Base-by-base conservation (phyloP, 495 filamentous ascomycete species). In the Elasticomyces elasticus region DNA sequence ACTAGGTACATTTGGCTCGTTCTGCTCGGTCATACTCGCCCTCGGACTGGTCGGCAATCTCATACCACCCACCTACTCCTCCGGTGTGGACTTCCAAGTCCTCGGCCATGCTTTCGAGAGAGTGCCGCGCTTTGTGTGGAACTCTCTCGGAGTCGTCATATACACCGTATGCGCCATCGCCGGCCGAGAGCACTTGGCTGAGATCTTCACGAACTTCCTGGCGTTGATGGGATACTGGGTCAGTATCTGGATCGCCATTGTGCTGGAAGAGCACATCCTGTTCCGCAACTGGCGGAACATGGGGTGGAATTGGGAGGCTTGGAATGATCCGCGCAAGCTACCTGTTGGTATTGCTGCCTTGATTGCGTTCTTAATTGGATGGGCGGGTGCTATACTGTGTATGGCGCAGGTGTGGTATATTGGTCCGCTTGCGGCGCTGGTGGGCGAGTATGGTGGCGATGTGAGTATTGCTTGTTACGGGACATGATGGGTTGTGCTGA, bases 21-120 rank as follows among this genome's bases (percentile, higher is more conserved):
- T 88, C 72, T 84, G 82, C 64, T 75, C 77, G 19, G 83, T 87
- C 0, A 64, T 90, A n/a, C 71, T 84, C 7, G 81, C 83, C 0
- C 69, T 90, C 1, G 82, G 85, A 1, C 70, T 87, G 10, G 80
- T 88, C 44, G 78, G 83, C 27, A 90, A 90, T 64, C 76, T 78
- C 30, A 75, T 88, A 30, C 71, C 81, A 0, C 82, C 84, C 0
- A 81, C 79, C 4, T 90, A 89, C 67, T 82, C 79, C 22, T 71
- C 78, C 22, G 81, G 82, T 3, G 75, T 90, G 20, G 81, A 85
- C 54, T 78, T 76, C 59, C 78, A 81, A 49, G 72, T 76, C 26
- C 63, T 80, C 10, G 77, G 77, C 11, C 67, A 70, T 3, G 68
- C 72, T 40, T 62, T 68, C 1, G 68, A 71, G 17, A 52, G 56